Conservation (phyloP, 208 protist species). For the Trypanosoma congolense region DNA sequence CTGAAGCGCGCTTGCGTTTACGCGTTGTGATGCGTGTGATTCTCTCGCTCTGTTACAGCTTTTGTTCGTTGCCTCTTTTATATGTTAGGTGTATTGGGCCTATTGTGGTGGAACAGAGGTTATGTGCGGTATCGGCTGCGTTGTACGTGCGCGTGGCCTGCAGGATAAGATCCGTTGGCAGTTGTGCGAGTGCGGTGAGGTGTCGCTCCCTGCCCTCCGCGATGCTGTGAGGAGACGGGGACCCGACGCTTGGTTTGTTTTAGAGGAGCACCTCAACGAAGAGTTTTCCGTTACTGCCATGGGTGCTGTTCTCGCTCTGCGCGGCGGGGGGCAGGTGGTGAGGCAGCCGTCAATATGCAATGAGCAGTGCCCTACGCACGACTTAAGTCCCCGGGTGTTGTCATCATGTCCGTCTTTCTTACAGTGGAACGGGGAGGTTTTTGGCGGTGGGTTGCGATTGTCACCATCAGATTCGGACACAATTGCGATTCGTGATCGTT, state of each 20-base stretch:
- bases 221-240: conserved; percentile 14
- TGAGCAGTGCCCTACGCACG: neutral
- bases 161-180: neutral
- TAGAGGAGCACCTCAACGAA: conserved; percentile 1
- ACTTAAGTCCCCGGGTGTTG: neutral
- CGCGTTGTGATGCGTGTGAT: too few relatives aligned
- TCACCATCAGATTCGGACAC: conserved; percentile 73
- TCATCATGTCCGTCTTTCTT: conserved; percentile 37
- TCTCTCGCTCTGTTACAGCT: too few relatives aligned
- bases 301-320: conserved; percentile 60
- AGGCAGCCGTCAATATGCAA: conserved; percentile 55
- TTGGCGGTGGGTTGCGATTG: conserved; percentile 60
- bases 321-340: conserved; percentile 36
- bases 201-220: conserved; percentile 1
- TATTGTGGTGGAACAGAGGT: conserved; percentile 3
- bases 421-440: conserved; percentile 87
- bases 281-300: conserved; percentile 33
- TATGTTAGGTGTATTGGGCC: too few relatives aligned
- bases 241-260: conserved; percentile 9
- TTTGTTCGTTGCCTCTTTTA: too few relatives aligned
- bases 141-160: neutral
- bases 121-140: conserved; percentile 32
- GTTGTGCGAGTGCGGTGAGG: conserved; percentile 2
- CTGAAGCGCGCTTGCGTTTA: too few relatives aligned
- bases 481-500: conserved; percentile 42